Percentiles rank a stretch among this genome's conserved stretches.
Evolutionary conservation across 495 filamentous ascomycete genomes (phyloP).

Genomic region (Clavariopsis aquatica): DNA sequence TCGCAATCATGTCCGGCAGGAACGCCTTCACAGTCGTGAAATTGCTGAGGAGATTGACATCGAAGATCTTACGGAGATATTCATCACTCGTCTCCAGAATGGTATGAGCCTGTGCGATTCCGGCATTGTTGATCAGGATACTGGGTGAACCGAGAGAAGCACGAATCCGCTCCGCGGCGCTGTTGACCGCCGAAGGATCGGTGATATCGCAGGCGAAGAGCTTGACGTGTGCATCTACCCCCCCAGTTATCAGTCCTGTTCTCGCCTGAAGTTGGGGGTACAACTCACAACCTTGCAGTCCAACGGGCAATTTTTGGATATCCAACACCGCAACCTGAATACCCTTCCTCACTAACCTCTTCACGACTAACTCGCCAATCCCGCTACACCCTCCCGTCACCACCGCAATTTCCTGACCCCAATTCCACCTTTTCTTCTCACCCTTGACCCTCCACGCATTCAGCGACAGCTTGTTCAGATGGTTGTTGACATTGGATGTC

Average conservation of each 20-base stretch:
- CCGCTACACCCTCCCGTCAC: conserved; percentile 61
- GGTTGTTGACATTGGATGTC: conserved; percentile 47
- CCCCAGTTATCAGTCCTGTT: conserved; percentile 1
- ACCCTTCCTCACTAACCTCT: conserved; percentile 50
- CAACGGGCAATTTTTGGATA: conserved; percentile 27
- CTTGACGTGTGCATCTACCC: conserved; percentile 38
- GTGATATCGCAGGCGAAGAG: conserved; percentile 59
- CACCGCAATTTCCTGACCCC: conserved; percentile 56
- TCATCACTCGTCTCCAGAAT: conserved; percentile 54
- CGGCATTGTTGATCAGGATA: conserved; percentile 66
- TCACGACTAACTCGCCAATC: conserved; percentile 56
- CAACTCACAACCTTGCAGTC: conserved; percentile 27
- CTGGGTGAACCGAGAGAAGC: conserved; percentile 52
- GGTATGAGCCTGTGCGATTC: conserved; percentile 55
- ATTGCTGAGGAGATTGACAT: conserved; percentile 61
- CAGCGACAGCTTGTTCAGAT: conserved; percentile 48
- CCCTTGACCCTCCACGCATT: conserved; percentile 53
- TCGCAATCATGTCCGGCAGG: conserved; percentile 59
- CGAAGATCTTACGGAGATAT: conserved; percentile 55
- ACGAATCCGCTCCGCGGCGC: conserved; percentile 44
- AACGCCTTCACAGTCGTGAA: conserved; percentile 61
- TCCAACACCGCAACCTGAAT: conserved; percentile 52
- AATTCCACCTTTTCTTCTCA: conserved; percentile 41
- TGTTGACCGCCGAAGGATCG: conserved; percentile 48
- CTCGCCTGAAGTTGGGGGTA: not conserved